Base-by-base conservation (phyloP, 1,139 yeast genomes). In the Nakaseomyces glabratus region DNA sequence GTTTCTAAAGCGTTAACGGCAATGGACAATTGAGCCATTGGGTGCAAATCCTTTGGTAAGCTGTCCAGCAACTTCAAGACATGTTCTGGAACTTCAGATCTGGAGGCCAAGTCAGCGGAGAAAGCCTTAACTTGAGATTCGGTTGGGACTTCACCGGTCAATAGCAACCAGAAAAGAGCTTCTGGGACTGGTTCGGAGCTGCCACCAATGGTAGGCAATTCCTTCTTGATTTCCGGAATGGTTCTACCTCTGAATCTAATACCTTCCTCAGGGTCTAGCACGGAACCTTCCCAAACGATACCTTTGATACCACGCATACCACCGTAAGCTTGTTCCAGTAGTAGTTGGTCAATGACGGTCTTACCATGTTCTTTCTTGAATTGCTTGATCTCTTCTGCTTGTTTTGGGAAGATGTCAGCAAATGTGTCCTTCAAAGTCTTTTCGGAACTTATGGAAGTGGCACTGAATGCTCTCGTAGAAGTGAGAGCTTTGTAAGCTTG, bases 241-340 rank as follows among this genome's bases (percentile, higher is more conserved):
- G 98, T 88, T 68, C 80, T 76, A 57, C 97, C 97, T 71, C 97
- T 85, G 78, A 90, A 90, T 63, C 96, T 80, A 63, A 90, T 90
- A 60, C 98, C 98, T 68, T 90, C 98, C 50, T 81, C 81, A 52
- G 98, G 93, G 67, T 90, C 98, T 63, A 90, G 73, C 39, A 90
- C 98, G 39, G 97, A 88, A 57, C 98, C 98, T 73, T 90, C 97
- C 97, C 97, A 90, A 43, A 90, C 96, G 54, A 90, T 73, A 58
- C 95, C 95, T 68, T 84, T 84, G 69, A 88, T 82, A 65, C 96
- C 96, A 69, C 96, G 80, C 95, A 84, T 85, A 75, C 98, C 98
- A 73, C 97, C 98, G 68, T 90, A 90, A 36, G 95, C 95, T 70
- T 90, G 97, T 66, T 85, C 95, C 50, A 90, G 73, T 48, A 78